These are phyloP conservation scores for Catunica adiposa DNA, from an alignment of 2,329 filamentous ascomycete genomes.

Conservation along the genomic window DNA sequence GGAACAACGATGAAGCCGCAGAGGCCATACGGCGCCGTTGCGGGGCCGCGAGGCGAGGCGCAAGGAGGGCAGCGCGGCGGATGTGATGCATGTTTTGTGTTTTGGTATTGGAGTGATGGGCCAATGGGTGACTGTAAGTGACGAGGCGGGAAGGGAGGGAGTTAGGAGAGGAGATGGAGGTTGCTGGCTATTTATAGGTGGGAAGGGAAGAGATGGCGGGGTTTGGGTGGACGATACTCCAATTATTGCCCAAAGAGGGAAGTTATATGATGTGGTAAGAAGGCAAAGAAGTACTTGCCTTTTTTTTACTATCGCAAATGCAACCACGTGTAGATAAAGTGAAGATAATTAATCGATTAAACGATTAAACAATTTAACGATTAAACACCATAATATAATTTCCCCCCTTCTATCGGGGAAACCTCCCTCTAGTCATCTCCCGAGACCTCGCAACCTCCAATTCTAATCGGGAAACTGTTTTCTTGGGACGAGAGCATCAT, in stretches of 20 bases:
- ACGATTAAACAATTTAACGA: too few relatives aligned
- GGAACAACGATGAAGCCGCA: conserved; percentile 23
- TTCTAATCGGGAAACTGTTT: neutral
- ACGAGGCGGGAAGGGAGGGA: too few relatives aligned
- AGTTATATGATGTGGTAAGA: too few relatives aligned
- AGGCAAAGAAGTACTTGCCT: too few relatives aligned
- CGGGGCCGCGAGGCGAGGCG: conserved; percentile 15
- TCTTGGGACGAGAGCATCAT: neutral
- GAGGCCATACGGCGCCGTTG: conserved; percentile 15
- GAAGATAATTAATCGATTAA: too few relatives aligned
- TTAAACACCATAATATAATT: too few relatives aligned
- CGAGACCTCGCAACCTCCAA: neutral
- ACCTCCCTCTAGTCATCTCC: neutral
- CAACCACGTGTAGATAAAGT: too few relatives aligned
- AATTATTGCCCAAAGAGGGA: neutral
- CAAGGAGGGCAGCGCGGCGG: conserved; percentile 14
- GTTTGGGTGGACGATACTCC: neutral
- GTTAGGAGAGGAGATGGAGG: neutral
- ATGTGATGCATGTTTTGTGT: neutral
- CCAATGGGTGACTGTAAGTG: too few relatives aligned
- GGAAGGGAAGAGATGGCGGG: neutral
- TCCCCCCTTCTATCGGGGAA: neutral
- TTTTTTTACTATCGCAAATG: too few relatives aligned
- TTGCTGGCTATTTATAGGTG: neutral
- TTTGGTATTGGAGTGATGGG: too few relatives aligned